phyloP scores from a whole-genome alignment of 495 filamentous ascomycete genomes.

The Daldinia loculata region DNA sequence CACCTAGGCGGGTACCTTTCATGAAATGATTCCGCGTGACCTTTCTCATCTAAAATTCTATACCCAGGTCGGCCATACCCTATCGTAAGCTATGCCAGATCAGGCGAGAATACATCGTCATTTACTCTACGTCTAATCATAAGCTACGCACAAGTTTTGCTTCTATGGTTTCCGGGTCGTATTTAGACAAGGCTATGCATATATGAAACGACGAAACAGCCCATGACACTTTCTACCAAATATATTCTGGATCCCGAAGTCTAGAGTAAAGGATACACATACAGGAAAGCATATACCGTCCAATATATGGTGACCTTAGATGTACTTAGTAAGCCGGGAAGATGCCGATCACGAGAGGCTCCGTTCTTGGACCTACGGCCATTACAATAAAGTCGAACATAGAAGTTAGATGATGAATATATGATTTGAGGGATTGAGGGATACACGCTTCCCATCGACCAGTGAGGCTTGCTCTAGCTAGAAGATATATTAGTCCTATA shows the following conservation, averaged over 20 bases:
- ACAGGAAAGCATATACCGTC: conserved; percentile 24
- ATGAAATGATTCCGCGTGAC: conserved; percentile 27
- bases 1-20: conserved; percentile 1
- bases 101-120: conserved; percentile 1
- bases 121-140: background rate
- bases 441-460: background rate
- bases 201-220: conserved; percentile 9
- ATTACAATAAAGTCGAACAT: background rate
- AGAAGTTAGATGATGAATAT: background rate
- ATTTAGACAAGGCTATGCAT: conserved; percentile 21
- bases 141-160: conserved; percentile 11
- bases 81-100: conserved; percentile 14
- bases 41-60: conserved; percentile 15
- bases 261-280: conserved; percentile 16
- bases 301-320: conserved; percentile 15
- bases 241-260: conserved; percentile 5
- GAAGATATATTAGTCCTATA: background rate
- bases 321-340: conserved; percentile 33
- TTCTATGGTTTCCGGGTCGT: conserved; percentile 13
- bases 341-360: conserved; percentile 1
- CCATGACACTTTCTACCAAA: conserved; percentile 6
- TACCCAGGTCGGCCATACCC: conserved; percentile 2
- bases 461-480: background rate
- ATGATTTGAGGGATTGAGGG: background rate
- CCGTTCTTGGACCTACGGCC: background rate